phyloP scores from a whole-genome alignment of 164 flowering plant genomes.

The Dillenia suffruticosa region DNA sequence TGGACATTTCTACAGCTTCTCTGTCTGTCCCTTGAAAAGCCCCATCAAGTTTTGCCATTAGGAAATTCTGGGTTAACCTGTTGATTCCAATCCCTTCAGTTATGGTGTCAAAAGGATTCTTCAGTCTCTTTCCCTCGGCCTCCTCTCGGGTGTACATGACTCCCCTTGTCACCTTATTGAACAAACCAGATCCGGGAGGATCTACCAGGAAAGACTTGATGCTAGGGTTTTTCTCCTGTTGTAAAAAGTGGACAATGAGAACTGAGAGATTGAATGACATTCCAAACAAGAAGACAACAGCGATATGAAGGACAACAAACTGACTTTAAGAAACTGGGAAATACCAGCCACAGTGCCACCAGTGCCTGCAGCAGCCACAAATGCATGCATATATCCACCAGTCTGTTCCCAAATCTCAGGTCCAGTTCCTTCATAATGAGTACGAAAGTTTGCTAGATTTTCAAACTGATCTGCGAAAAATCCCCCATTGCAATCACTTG shows the following conservation, averaged over 20 bases:
- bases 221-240: slow-evolving; percentile 67
- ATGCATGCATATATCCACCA: slow-evolving; percentile 69
- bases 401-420: slow-evolving; percentile 98
- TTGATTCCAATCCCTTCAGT: slow-evolving; percentile 99
- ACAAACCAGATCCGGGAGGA: slow-evolving; percentile 97
- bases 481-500: slow-evolving; percentile 62
- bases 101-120: slow-evolving; percentile 94
- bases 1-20: slow-evolving; percentile 98
- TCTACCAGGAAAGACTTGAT: slow-evolving; percentile 83
- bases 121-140: slow-evolving; percentile 90
- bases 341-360: slow-evolving; percentile 95
- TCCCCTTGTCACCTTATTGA: slow-evolving; percentile 91
- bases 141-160: slow-evolving; percentile 95
- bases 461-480: slow-evolving; percentile 99
- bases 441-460: slow-evolving; percentile 84
- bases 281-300: not conserved
- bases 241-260: slow-evolving; percentile 3
- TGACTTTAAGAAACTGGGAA: slow-evolving; percentile 79
- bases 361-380: slow-evolving; percentile 94
- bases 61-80: slow-evolving; percentile 76
- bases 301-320: not conserved
- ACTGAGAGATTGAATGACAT: not conserved
- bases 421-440: slow-evolving; percentile 94
- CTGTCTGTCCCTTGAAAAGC: slow-evolving; percentile 84
- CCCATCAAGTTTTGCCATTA: slow-evolving; percentile 84